phyloP scores from a whole-genome alignment of 192 early-diverging fungal species.

The Coemansia sp. region DNA sequence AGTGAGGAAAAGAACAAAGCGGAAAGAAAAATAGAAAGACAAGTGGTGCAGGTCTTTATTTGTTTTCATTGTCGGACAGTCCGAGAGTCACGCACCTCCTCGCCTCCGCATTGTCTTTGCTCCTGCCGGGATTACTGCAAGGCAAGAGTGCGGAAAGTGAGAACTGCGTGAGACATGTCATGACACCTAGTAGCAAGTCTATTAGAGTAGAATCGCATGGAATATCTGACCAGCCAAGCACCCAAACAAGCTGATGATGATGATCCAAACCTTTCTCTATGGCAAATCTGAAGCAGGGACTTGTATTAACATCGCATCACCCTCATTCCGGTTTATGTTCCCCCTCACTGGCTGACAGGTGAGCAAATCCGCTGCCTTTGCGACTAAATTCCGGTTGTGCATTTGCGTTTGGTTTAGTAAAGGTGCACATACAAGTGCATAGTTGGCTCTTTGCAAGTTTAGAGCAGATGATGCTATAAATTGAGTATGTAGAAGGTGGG shows the following conservation, averaged over 20 bases:
- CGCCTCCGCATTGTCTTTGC: neutral
- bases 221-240: neutral
- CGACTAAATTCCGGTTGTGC: no score
- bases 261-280: neutral
- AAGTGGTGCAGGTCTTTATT: no score
- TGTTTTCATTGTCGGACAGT: neutral
- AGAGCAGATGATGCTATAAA: no score
- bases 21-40: neutral
- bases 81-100: neutral
- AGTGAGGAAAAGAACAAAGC: neutral
- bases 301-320: neutral
- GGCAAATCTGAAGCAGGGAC: neutral
- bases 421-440: no score
- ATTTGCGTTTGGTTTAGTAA: no score
- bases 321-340: no score
- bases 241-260: neutral
- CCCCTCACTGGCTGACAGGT: no score
- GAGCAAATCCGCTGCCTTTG: no score
- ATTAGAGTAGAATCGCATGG: neutral
- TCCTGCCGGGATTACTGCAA: neutral
- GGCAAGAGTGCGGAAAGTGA: neutral
- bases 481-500: no score
- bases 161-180: neutral
- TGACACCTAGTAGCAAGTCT: no score
- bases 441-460: no score